Evolutionary conservation across 345 rosid genomes (phyloP), one percentile per base, ranked within the genome.

Genomic region (Eucalyptus urophylla): DNA sequence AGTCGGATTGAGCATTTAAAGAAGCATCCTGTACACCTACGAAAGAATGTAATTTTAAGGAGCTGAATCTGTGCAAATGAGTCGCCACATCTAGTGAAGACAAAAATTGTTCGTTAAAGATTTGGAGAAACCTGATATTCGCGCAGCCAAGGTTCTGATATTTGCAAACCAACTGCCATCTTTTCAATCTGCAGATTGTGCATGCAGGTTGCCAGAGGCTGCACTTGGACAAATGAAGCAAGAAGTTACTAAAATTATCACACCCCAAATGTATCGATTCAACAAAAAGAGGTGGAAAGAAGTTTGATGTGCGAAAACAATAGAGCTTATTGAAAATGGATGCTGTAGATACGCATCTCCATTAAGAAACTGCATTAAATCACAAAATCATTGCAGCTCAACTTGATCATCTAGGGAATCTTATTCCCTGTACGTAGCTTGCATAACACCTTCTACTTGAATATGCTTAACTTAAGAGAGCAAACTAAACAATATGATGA

Each of bases 81-180:
- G 83, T 44, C 40, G 83, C 27, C 47, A 21, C 83, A 40, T 37
- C 45, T 76, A 76, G 83, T 76, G 83, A 76, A 21, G 47, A 76
- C 15, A 40, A 76, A 21, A 11, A 21, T 6, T 11, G 33, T 88
- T 45, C 5, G 9, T 7, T 47, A 11, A 37, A 43, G 31, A 53
- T 65, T 45, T n/a, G 62, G 51, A 16, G 54, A n/a, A 16, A 96
- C 98, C 97, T 96, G 98, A 93, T 95, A 96, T 92, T 98, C 99
- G 6, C 98, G 98, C 88, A 98, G 91, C 99, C 98, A 98, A 47
- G 99, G 97, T 94, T 98, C 99, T 54, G 99, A 94, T 90, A 98
- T 95, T 90, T 98, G 99, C 91, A 96, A 89, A 49, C 95, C 95
- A 45, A 97, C 95, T 21, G 98, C 98, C 99, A 96, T 93, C 91